Evolutionary conservation across 2,329 filamentous ascomycete species (phyloP).

Genomic region (Penicillium sp.): DNA sequence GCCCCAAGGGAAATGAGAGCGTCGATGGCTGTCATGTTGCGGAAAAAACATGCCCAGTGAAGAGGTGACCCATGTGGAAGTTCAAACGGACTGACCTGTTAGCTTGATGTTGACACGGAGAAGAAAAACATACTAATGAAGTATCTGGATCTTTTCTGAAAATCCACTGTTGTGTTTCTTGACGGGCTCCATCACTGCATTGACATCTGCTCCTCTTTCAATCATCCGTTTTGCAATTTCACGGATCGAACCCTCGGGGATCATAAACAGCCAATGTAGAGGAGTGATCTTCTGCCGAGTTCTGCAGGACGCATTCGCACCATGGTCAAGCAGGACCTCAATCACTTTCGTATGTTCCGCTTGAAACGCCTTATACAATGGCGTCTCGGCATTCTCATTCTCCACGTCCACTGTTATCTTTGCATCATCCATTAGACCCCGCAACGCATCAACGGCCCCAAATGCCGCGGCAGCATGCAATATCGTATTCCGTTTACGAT

Average conservation of each 20-base stretch:
- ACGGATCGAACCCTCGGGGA: constrained; percentile 17
- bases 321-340: constrained; percentile 24
- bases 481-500: constrained; percentile 28
- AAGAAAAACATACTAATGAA: constrained; percentile 26
- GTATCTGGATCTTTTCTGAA: constrained; percentile 23
- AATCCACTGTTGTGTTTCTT: constrained; percentile 21
- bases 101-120: background rate
- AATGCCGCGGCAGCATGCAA: constrained; percentile 28
- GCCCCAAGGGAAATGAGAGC: constrained; percentile 25
- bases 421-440: constrained; percentile 16
- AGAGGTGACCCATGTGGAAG: constrained; percentile 29
- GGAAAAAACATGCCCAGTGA: constrained; percentile 30
- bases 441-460: constrained; percentile 17
- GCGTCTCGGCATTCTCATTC: constrained; percentile 30
- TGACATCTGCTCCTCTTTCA: constrained; percentile 22
- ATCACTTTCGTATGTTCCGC: constrained; percentile 29
- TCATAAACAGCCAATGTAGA: constrained; percentile 30
- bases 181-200: constrained; percentile 23
- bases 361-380: constrained; percentile 31
- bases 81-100: constrained; percentile 28
- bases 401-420: constrained; percentile 19
- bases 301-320: constrained; percentile 20
- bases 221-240: constrained; percentile 22
- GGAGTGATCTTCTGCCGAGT: constrained; percentile 24
- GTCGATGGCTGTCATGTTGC: constrained; percentile 22